phyloP scores from a whole-genome alignment of 2,329 filamentous ascomycete genomes.

The Orbilia quercus region DNA sequence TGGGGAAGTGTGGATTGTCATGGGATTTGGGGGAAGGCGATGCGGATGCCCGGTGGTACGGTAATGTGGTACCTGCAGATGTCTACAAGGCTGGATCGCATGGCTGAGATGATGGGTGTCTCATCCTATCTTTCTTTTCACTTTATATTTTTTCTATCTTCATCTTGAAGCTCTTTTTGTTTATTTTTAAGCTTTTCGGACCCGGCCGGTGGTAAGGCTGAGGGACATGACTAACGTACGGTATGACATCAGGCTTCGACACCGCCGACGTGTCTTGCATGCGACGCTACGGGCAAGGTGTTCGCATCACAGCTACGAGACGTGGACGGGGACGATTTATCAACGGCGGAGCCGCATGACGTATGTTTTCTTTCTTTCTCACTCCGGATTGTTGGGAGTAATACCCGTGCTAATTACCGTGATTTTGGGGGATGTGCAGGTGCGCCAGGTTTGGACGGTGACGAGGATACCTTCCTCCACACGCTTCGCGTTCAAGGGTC shows the following conservation, averaged over 20 bases:
- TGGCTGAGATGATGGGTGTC: slow-evolving; percentile 35
- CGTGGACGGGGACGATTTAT: slow-evolving; percentile 81
- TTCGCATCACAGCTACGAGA: slow-evolving; percentile 87
- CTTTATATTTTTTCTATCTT: slow-evolving; percentile 1
- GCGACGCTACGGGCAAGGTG: slow-evolving; percentile 86
- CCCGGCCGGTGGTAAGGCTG: slow-evolving; percentile 63
- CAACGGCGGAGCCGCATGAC: slow-evolving; percentile 93
- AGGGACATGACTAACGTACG: slow-evolving; percentile 38
- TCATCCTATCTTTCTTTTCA: slow-evolving; percentile 55
- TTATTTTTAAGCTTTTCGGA: neutral
- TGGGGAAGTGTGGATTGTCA: slow-evolving; percentile 21
- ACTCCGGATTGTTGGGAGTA: neutral
- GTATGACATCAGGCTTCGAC: slow-evolving; percentile 69
- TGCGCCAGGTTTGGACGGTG: slow-evolving; percentile 86
- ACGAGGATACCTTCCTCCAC: slow-evolving; percentile 85
- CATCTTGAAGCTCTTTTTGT: neutral
- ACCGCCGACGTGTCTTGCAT: slow-evolving; percentile 79
- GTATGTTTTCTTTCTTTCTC: slow-evolving; percentile 67
- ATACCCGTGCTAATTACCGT: slow-evolving; percentile 9
- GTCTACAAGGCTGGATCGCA: slow-evolving; percentile 45
- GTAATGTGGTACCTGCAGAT: slow-evolving; percentile 39
- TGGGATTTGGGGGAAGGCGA: slow-evolving; percentile 43
- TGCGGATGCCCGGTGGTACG: slow-evolving; percentile 20
- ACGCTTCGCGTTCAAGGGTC: slow-evolving; percentile 84
- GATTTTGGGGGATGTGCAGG: slow-evolving; percentile 20